phyloP scores from a whole-genome alignment of 2,329 filamentous ascomycete species.

The Trichoderma sp. region DNA sequence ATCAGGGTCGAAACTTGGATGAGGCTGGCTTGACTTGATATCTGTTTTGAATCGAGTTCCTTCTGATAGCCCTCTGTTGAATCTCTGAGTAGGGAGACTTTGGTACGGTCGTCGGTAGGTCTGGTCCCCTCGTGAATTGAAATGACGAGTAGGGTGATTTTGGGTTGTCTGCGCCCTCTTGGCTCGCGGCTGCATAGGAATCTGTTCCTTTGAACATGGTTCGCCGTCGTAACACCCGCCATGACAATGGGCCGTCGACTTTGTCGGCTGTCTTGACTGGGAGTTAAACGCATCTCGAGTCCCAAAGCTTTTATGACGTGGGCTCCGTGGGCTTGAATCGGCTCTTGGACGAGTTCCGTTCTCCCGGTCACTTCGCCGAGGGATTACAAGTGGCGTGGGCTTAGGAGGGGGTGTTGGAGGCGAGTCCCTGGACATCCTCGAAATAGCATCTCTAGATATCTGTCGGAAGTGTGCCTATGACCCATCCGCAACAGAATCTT shows the following conservation, averaged over 20 bases:
- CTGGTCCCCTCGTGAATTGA: not conserved
- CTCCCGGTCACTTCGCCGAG: not conserved
- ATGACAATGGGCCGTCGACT: conserved; percentile 12
- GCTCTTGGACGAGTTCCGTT: not conserved
- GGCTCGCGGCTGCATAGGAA: not conserved
- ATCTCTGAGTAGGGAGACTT: not conserved
- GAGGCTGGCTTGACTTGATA: not conserved
- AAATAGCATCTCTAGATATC: conserved; percentile 10
- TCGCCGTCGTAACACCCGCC: conserved; percentile 15
- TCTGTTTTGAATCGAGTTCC: not conserved
- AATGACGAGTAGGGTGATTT: not conserved
- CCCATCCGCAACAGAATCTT: conserved; percentile 26
- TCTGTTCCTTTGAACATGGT: conserved; percentile 14
- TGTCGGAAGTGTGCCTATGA: conserved; percentile 27
- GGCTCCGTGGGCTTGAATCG: conserved; percentile 17
- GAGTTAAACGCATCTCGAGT: not conserved
- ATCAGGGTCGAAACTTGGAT: conserved; percentile 21
- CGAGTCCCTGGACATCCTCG: not conserved
- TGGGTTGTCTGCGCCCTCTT: conserved; percentile 5
- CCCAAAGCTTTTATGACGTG: not conserved
- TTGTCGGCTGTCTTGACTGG: not conserved
- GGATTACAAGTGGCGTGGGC: conserved; percentile 15
- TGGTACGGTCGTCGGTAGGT: not conserved
- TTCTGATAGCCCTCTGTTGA: not conserved
- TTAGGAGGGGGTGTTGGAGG: conserved; percentile 16